Evolutionary conservation across 352 stramenopile species (phyloP), one percentile per base, ranked within the genome.

Genomic region (Phytophthora ramorum): DNA sequence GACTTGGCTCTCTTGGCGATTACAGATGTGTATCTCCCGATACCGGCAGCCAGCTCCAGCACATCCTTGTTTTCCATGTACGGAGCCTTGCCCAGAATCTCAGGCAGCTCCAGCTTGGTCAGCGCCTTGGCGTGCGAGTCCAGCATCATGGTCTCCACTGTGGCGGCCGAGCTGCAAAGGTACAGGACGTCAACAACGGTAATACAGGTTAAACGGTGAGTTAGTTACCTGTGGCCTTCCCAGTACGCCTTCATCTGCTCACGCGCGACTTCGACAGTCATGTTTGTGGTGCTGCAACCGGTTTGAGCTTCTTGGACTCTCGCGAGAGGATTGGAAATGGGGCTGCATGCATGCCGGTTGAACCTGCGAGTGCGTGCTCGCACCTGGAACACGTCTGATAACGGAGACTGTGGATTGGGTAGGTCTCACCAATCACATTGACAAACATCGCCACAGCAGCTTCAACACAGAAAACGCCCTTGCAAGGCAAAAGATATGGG

Each of bases 81-180:
- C 1, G 85, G 85, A 16, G 85, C 78, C 50, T 89, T 91, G 34
- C 73, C 71, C 38, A 93, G 53, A 56, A 93, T 91, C 62, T 92
- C 83, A 0, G 83, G 85, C 14, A 85, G 78, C 63, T 92, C 85
- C 24, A 93, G 66, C 53, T 90, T 71, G 49, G 83, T 79, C 30
- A 93, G 70, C 43, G 57, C 71, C 66, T 85, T 79, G 55, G 85
- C 85, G 55, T 92, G 87, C 38, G 85, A 74, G 73, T 93, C 85
- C 37, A 93, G 78, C 85, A 93, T 93, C 85, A 93, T 93, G 52
- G 83, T 90, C 61, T 93, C 85, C 28, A 93, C 75, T 9, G 77
- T 91, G 32, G 83, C 85, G 26, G 78, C 62, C n/a, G 65, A 63
- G 12, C 67, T 75, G 58, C 32, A 38, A 24, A 24, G 22, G 22